phyloP scores from a whole-genome alignment of 2,329 filamentous ascomycete species.

The Scytalidium sp. region DNA sequence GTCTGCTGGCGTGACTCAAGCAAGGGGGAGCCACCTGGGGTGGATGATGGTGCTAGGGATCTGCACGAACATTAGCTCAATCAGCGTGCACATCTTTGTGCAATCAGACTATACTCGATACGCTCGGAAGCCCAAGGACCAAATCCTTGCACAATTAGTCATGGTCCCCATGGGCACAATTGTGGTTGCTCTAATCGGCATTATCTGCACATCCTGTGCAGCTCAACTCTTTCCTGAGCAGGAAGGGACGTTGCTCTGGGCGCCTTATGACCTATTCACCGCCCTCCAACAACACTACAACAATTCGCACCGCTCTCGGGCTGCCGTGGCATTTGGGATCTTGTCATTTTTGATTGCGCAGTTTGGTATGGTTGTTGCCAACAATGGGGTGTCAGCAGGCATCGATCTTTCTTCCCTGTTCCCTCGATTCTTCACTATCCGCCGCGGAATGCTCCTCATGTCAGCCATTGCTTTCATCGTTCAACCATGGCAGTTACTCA shows the following conservation, averaged over 20 bases:
- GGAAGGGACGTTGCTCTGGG: slow-evolving; percentile 41
- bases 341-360: slow-evolving; percentile 23
- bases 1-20: slow-evolving; percentile 10
- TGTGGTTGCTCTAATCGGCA: slow-evolving; percentile 35
- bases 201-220: slow-evolving; percentile 49
- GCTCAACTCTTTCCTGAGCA: slow-evolving; percentile 38
- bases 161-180: slow-evolving; percentile 34
- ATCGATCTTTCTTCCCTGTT: slow-evolving; percentile 53
- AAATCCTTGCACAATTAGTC: slow-evolving; percentile 38
- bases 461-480: slow-evolving; percentile 33
- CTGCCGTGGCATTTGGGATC: slow-evolving; percentile 40
- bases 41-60: slow-evolving; percentile 37
- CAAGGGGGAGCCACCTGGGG: slow-evolving; percentile 12
- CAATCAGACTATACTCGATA: slow-evolving; percentile 43
- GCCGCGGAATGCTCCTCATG: slow-evolving; percentile 46
- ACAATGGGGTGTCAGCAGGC: slow-evolving; percentile 48
- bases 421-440: slow-evolving; percentile 53
- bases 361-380: slow-evolving; percentile 39
- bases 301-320: slow-evolving; percentile 37
- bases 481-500: slow-evolving; percentile 50
- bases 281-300: slow-evolving; percentile 35
- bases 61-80: slow-evolving; percentile 38
- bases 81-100: slow-evolving; percentile 19
- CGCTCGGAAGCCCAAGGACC: slow-evolving; percentile 33
- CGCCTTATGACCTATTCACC: slow-evolving; percentile 41